Evolutionary conservation across 805 yeast genomes (phyloP), one percentile per base, ranked within the genome.

Genomic region (Saccharomycopsis schoenii): DNA sequence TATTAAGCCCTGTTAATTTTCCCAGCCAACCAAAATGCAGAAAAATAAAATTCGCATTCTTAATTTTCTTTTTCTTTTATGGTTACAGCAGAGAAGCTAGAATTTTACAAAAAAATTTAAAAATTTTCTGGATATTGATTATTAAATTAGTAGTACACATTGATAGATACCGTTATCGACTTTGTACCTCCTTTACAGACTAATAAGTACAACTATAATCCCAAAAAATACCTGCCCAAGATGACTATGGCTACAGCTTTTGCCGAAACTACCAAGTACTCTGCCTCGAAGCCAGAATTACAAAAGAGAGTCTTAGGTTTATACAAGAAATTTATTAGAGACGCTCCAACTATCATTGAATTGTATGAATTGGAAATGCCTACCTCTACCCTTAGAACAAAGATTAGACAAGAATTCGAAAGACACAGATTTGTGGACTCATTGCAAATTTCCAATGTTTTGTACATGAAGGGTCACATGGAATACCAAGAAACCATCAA

Each of bases 391-490:
- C 85, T 89, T 62, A 84, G 89, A 73, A 88, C 96, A 61, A 88
- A 86, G 75, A 80, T 89, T 66, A 84, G 96, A 80, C 94, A 89
- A 73, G 94, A 89, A 73, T 89, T 89, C 67, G 96, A 89, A 74
- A 85, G 96, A 76, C 80, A 89, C 69, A 80, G 96, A 69, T 89
- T 77, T 70, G 89, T 88, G 58, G 76, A 76, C 59, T 89, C 86
- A 69, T 71, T 85, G 66, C 82, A 82, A 40, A 81, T 86, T 55
- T 78, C 80, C 65, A 89, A 89, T 73, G 80, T 87, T 17, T 77
- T 89, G 61, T 82, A 83, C 66, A 83, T 88, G 76, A 87, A 88
- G 76, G 96, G 93, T 6, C 91, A 88, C 69, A 88, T 88, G 94
- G 96, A 89, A 72, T 89, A 84, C 74, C 96, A 89, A 75, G 96